A percentile compares a stretch with the other conserved stretches of the same genome.
phyloP scores from a whole-genome alignment of 345 rosid genomes.

The Linum usitatissimum region DNA sequence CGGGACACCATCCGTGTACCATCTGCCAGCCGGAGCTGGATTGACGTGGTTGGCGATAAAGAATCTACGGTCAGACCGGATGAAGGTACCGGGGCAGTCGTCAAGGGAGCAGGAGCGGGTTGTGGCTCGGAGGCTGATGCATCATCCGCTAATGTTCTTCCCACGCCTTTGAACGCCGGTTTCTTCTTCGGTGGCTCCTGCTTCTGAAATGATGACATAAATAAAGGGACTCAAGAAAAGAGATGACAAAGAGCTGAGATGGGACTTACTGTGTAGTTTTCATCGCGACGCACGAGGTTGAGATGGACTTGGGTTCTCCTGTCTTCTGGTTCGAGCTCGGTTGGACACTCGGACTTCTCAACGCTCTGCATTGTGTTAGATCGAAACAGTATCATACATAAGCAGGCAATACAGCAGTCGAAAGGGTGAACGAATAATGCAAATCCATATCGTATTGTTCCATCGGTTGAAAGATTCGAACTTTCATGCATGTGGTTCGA shows the following conservation, averaged over 20 bases:
- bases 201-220: neutral
- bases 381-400: neutral
- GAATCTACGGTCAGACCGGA: slow-evolving; percentile 51
- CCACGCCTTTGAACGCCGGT: slow-evolving; percentile 35
- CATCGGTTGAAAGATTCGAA: neutral
- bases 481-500: neutral
- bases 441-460: neutral
- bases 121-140: slow-evolving; percentile 23
- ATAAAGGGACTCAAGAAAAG: neutral
- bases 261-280: slow-evolving; percentile 40
- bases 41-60: slow-evolving; percentile 49
- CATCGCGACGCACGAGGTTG: slow-evolving; percentile 60
- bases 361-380: slow-evolving; percentile 53
- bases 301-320: slow-evolving; percentile 56
- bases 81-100: slow-evolving; percentile 42
- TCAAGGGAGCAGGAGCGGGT: slow-evolving; percentile 10
- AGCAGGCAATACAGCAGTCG: neutral
- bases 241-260: neutral
- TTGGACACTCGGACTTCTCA: slow-evolving; percentile 59
- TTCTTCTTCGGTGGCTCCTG: slow-evolving; percentile 47
- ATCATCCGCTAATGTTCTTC: slow-evolving; percentile 50
- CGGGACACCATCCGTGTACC: slow-evolving; percentile 64
- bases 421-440: neutral
- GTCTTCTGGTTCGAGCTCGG: slow-evolving; percentile 65
- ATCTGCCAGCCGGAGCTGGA: slow-evolving; percentile 84